A percentile compares a stretch with the other conserved stretches of the same genome.
Evolutionary conservation across 805 yeast genomes (phyloP).

Genomic region (Saccharomycopsis capsularis): DNA sequence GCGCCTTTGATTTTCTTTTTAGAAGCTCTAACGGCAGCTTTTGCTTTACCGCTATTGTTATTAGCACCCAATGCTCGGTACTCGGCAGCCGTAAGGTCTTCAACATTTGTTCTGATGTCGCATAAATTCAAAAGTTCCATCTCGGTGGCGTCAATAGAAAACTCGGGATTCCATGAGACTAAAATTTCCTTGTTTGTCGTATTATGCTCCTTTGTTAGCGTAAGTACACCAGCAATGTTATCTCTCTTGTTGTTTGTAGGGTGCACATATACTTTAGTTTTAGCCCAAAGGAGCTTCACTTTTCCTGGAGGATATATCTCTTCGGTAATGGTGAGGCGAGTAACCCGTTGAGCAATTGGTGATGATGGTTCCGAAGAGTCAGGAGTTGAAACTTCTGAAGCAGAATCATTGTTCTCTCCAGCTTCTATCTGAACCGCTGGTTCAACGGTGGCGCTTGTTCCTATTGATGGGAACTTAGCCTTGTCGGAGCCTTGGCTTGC

Average conservation of each 20-base stretch:
- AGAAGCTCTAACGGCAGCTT: not conserved
- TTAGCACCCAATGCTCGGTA: not conserved
- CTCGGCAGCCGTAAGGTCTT: constrained; percentile 1
- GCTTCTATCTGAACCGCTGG: too few species aligned
- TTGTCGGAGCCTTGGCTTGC: too few species aligned
- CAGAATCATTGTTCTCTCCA: not conserved
- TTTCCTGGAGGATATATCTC: constrained; percentile 21
- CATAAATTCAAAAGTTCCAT: constrained; percentile 30
- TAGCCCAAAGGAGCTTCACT: constrained; percentile 34
- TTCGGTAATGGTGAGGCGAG: not conserved
- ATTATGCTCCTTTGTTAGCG: constrained; percentile 50
- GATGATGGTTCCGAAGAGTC: constrained; percentile 2
- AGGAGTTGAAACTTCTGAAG: constrained; percentile 6
- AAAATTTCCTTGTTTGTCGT: constrained; percentile 48
- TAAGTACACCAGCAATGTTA: constrained; percentile 72
- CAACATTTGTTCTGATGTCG: constrained; percentile 24
- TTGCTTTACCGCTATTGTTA: not conserved
- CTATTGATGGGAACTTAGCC: too few species aligned
- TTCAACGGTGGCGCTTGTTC: too few species aligned
- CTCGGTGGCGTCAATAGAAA: constrained; percentile 29
- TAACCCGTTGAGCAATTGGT: not conserved
- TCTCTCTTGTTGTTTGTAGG: constrained; percentile 68
- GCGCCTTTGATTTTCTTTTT: not conserved
- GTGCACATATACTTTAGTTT: constrained; percentile 76
- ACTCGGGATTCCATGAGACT: constrained; percentile 66